Base-by-base conservation (phyloP, 805 yeast species). In the Nakazawaea pomicola region DNA sequence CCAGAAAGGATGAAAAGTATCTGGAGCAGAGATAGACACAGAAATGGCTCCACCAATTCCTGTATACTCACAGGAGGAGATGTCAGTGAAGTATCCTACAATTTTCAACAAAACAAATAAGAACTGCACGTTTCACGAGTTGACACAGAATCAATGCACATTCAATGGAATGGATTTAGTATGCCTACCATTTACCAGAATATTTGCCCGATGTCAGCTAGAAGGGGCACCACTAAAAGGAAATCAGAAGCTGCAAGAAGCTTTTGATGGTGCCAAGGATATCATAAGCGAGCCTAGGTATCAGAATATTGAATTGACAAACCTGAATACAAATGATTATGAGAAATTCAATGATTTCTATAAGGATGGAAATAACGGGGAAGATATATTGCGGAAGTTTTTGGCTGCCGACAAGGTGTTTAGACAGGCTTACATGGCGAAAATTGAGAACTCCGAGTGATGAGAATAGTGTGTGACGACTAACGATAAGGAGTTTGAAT, bases 11-110 rank as follows among this genome's bases (percentile, higher is more conserved):
- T 23, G 25, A 23, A 23, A 23, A 23, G 10, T 8, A 8, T 10
- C 10, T 23, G 7, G 10, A 23, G 10, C 10, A 23, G 25, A 23
- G n/a, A n/a, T n/a, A 25, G n/a, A n/a, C n/a, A 23, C 25, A 8
- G 14, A 15, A 9, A 72, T 72, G 78, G 76, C 77, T 0, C 78
- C 77, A 1, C 68, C 73, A 8, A 60, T 74, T n/a, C 74, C 74
- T 0, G 65, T 72, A 2, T 64, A 67, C 36, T 49, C 61, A 3
- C 44, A 59, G 21, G 66, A 60, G 3, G 75, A 70, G 38, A 55
- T 65, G 17, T 49, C 50, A 32, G 45, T 44, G 16, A 39, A 47
- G 29, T 57, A 49, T 36, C 60, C 60, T 1, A 41, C 49, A n/a
- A 29, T 55, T 7, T 53, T 53, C 29, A 56, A 56, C 6, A 53